Percentiles rank a stretch among this genome's conserved stretches.
Evolutionary conservation across 345 rosid species (phyloP).

Genomic region (Eucalyptus globulus): DNA sequence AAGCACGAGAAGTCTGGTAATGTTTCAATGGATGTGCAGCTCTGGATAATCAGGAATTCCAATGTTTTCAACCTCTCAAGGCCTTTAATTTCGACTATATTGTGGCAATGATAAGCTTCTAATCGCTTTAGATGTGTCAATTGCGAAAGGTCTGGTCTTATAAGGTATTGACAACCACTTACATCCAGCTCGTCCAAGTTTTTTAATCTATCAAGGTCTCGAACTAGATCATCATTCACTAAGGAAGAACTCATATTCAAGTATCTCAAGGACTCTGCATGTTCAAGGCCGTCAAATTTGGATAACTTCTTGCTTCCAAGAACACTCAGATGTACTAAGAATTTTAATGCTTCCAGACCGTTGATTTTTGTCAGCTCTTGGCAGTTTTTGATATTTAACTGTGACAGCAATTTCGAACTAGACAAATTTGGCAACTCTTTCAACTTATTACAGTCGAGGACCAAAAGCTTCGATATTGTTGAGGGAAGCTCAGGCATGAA

Average conservation of each 20-base stretch:
- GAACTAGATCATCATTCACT: background rate
- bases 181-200: background rate
- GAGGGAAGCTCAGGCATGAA: background rate
- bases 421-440: background rate
- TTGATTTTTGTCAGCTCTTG: background rate
- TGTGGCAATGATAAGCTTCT: rapidly evolving
- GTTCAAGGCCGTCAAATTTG: background rate
- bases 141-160: background rate
- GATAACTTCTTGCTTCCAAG: background rate
- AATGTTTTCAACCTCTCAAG: background rate
- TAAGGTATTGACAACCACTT: background rate
- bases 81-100: background rate
- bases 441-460: background rate
- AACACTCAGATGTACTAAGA: background rate
- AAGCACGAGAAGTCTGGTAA: background rate
- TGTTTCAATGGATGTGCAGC: background rate
- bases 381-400: background rate
- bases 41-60: background rate
- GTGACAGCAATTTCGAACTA: background rate
- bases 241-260: background rate
- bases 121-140: background rate
- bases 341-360: background rate
- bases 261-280: background rate
- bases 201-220: background rate
- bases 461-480: background rate